Conservation (phyloP, 2,329 filamentous ascomycete species). For the Ophiostoma sp. region DNA sequence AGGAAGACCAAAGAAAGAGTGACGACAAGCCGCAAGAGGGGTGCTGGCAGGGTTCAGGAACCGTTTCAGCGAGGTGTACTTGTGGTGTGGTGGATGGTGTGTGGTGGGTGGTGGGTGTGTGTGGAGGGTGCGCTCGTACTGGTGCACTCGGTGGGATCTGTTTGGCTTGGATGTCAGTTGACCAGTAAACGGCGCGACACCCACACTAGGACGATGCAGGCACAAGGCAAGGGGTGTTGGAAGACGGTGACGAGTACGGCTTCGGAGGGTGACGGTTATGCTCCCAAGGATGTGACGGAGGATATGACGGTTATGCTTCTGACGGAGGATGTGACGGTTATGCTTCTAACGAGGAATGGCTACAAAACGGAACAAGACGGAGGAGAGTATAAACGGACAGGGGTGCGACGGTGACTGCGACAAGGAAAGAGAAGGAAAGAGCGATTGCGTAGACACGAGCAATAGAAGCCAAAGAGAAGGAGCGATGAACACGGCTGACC, state of each 20-base stretch:
- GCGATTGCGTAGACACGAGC: too few relatives aligned
- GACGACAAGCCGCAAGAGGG: background rate
- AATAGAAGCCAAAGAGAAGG: background rate
- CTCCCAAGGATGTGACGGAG: too few relatives aligned
- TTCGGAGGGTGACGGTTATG: too few relatives aligned
- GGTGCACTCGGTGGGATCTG: too few relatives aligned
- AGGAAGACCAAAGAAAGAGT: background rate
- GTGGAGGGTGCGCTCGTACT: too few relatives aligned
- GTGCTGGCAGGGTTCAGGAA: background rate
- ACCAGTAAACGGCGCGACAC: background rate
- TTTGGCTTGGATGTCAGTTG: constrained; percentile 1
- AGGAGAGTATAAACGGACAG: background rate
- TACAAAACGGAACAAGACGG: background rate
- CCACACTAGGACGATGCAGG: background rate
- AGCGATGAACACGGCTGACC: background rate
- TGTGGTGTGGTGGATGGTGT: background rate
- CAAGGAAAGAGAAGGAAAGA: background rate
- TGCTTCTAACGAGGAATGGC: too few relatives aligned
- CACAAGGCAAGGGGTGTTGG: constrained; percentile 6
- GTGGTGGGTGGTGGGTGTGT: background rate
- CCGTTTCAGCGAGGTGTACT: background rate
- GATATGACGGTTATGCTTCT: too few relatives aligned
- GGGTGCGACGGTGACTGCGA: background rate
- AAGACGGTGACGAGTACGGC: too few relatives aligned
- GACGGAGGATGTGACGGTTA: too few relatives aligned